A percentile compares a stretch with the other conserved stretches of the same genome.
phyloP scores from a whole-genome alignment of 208 protist genomes.

The Tritrichomonas foetus region DNA sequence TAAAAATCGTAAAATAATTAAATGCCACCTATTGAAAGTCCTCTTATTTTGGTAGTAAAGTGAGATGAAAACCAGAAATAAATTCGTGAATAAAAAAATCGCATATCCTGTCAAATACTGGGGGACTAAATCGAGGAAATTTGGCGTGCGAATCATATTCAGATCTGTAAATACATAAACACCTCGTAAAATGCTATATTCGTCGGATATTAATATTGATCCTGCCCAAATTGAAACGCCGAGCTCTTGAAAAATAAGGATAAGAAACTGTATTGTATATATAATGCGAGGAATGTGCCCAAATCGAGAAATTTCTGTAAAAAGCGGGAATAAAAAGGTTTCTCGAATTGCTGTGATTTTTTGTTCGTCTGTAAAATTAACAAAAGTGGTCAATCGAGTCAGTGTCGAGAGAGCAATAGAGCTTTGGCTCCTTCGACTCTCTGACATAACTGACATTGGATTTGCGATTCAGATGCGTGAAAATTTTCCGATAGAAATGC shows the following conservation, averaged over 20 bases:
- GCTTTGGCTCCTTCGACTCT: too few relatives aligned
- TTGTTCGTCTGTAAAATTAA: too few relatives aligned
- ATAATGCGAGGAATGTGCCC: neutral
- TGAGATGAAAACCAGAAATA: neutral
- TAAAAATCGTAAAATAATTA: too few relatives aligned
- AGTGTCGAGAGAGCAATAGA: too few relatives aligned
- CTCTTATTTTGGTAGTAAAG: too few relatives aligned
- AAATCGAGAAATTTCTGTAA: conserved; percentile 18
- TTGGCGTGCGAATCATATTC: neutral
- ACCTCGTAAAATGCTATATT: neutral
- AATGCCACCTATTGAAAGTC: too few relatives aligned
- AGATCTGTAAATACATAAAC: neutral
- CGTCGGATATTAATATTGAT: neutral
- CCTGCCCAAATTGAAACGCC: neutral
- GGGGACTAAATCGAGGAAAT: neutral
- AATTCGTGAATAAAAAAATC: neutral
- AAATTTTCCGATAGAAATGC: too few relatives aligned
- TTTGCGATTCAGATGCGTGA: too few relatives aligned
- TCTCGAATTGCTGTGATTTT: too few relatives aligned
- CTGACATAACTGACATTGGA: too few relatives aligned
- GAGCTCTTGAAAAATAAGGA: neutral
- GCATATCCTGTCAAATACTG: neutral
- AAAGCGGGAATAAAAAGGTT: neutral
- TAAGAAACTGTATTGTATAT: neutral
- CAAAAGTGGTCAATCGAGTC: too few relatives aligned